Evolutionary conservation across 306 rosid genomes (phyloP), one percentile per base, ranked within the genome.

Genomic region (Pyrus betulifolia): DNA sequence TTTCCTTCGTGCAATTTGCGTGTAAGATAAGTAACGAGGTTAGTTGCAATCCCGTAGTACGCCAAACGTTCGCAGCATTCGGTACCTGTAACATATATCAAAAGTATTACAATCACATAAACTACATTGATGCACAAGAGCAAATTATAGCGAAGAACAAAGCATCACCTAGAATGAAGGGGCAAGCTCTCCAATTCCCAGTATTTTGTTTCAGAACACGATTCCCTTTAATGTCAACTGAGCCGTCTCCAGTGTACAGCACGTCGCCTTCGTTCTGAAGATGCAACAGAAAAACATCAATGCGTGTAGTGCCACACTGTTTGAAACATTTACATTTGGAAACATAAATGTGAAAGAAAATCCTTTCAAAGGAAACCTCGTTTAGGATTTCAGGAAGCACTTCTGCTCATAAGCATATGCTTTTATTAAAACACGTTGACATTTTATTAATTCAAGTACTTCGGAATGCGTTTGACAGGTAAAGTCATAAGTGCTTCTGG

Each of bases 31-130:
- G 97, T 89, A 65, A 96, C 99, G 74, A 96, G 96, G 64, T 96
- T 96, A 70, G 98, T 81, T 23, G 98, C 84, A 77, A 96, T 96
- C 65, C 99, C 99, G 76, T 88, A 92, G 90, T 91, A 96, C 17
- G 99, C 99, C 88, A 96, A 85, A 11, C 97, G 91, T 69, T 96
- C 99, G 35, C 97, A 96, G 74, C 98, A 86, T 82, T 92, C 99
- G 27, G 90, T 89, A 51, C 98, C 98, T 92, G 90, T 66, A 74
- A 67, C 76, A 21, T 51, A 13, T 25, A 52, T 57, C 3, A 44
- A 52, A 18, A 40, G 33, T 38, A 17, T n/a, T 22, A n/a, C 54
- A 66, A 38, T 10, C 6, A 23, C 51, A 49, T 45, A 67, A 42
- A n/a, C 19, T 21, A 13, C 19, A 21, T 17, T 15, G 4, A 58